These are phyloP conservation scores for Platanus orientalis DNA, from an alignment of 164 flowering plant species.

Conservation along the genomic window DNA sequence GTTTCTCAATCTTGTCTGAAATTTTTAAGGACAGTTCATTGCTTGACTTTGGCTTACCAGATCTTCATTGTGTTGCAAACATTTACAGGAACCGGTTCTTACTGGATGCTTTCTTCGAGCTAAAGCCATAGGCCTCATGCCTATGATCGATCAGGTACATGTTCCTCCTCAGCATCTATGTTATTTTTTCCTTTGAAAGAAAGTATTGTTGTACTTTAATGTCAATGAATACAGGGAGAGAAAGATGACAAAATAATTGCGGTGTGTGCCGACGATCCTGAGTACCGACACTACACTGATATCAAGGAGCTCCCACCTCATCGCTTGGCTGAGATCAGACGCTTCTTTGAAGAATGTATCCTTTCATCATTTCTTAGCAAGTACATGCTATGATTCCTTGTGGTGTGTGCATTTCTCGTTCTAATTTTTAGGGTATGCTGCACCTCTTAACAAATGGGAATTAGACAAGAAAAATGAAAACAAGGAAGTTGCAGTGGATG, in stretches of 20 bases:
- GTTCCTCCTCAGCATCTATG: background rate
- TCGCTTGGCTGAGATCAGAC: constrained; percentile 78
- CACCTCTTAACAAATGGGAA: constrained; percentile 21
- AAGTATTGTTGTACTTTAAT: constrained; percentile 5
- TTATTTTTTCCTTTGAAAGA: background rate
- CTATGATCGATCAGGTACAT: constrained; percentile 79
- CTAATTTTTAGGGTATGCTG: background rate
- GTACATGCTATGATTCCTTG: background rate
- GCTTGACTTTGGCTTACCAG: background rate
- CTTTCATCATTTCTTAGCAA: no score
- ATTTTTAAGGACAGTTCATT: no score
- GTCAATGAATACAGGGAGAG: constrained; percentile 47
- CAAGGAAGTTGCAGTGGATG: constrained; percentile 80
- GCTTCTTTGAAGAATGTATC: constrained; percentile 90
- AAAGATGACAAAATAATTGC: constrained; percentile 90
- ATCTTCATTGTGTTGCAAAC: constrained; percentile 8
- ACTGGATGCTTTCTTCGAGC: constrained; percentile 86
- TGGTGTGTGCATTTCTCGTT: background rate
- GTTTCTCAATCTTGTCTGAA: no score
- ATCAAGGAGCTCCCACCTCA: constrained; percentile 86
- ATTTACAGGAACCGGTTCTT: constrained; percentile 65
- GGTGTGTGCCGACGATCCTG: constrained; percentile 88
- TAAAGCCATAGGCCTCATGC: constrained; percentile 83
- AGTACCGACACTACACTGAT: constrained; percentile 70
- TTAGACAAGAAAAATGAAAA: constrained; percentile 88